A percentile compares a stretch with the other conserved stretches of the same genome.
Evolutionary conservation across 2,329 filamentous ascomycete species (phyloP).

Genomic region (Pyrenophora tritici-repentis): DNA sequence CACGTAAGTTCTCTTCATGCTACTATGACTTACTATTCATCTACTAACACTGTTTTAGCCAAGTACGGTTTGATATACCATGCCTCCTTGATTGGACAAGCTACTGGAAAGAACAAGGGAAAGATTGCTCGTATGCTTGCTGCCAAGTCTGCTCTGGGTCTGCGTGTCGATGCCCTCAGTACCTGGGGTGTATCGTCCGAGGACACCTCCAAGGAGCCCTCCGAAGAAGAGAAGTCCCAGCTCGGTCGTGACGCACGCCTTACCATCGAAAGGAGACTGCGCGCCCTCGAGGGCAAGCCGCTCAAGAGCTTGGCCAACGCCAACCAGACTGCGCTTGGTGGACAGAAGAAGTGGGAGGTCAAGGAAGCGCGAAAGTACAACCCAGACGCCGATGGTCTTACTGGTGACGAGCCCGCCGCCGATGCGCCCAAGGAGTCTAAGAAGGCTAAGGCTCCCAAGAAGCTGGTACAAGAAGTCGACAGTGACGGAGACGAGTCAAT

Average conservation of each 20-base stretch:
- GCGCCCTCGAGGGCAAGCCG: slow-evolving; percentile 87
- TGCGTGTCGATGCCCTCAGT: slow-evolving; percentile 87
- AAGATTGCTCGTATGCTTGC: slow-evolving; percentile 98
- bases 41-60: slow-evolving; percentile 55
- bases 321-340: slow-evolving; percentile 51
- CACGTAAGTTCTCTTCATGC: slow-evolving; percentile 83
- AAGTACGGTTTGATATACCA: slow-evolving; percentile 66
- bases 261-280: slow-evolving; percentile 76
- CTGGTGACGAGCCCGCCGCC: slow-evolving; percentile 65
- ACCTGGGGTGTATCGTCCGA: slow-evolving; percentile 71
- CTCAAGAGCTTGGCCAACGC: slow-evolving; percentile 75
- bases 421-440: slow-evolving; percentile 52
- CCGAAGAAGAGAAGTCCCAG: slow-evolving; percentile 86
- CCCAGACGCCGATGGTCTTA: slow-evolving; percentile 84
- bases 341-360: slow-evolving; percentile 77
- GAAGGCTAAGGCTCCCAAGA: slow-evolving; percentile 49
- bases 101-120: slow-evolving; percentile 97
- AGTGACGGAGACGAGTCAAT: slow-evolving; percentile 49
- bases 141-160: slow-evolving; percentile 88
- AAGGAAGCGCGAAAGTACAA: slow-evolving; percentile 97
- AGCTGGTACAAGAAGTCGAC: slow-evolving; percentile 57
- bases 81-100: slow-evolving; percentile 80
- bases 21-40: slow-evolving; percentile 62
- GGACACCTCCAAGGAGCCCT: slow-evolving; percentile 56
- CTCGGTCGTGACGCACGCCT: slow-evolving; percentile 74